Conservation (phyloP, 305 asterid species). For the Fraxinus sp. region DNA sequence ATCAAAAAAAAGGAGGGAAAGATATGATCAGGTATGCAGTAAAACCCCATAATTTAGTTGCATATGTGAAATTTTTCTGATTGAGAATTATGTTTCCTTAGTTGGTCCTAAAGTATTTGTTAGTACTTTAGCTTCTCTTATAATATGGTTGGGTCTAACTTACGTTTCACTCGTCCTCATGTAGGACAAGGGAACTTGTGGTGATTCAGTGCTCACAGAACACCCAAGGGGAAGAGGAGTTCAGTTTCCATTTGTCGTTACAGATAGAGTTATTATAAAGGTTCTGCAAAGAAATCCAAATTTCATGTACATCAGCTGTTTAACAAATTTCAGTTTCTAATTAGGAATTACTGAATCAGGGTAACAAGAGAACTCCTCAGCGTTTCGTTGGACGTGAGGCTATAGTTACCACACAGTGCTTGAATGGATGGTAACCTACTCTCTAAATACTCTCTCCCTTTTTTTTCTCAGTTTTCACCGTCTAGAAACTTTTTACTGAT, state of each 20-base stretch:
- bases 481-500: not conserved
- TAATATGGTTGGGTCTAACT: not conserved
- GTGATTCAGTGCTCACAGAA: constrained; percentile 52
- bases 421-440: constrained; percentile 82
- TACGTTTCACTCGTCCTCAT: constrained; percentile 20
- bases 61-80: not conserved
- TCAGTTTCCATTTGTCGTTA: constrained; percentile 82
- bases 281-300: constrained; percentile 36
- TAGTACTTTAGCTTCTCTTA: constrained; percentile 8
- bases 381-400: constrained; percentile 97
- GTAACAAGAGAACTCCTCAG: constrained; percentile 94
- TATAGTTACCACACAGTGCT: constrained; percentile 83
- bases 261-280: constrained; percentile 86
- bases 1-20: constrained; percentile 70
- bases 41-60: not conserved
- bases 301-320: constrained; percentile 26
- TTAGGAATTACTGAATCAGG: constrained; percentile 50
- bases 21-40: constrained; percentile 60
- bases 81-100: constrained; percentile 11
- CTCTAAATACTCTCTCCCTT: not conserved
- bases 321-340: constrained; percentile 33
- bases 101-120: not conserved
- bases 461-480: not conserved
- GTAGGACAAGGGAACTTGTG: constrained; percentile 64
- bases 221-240: constrained; percentile 70